Percentiles rank a stretch among this genome's conserved stretches.
Conservation (phyloP, 1,284 basidiomycete species). For the Porogramme epimiltina region DNA sequence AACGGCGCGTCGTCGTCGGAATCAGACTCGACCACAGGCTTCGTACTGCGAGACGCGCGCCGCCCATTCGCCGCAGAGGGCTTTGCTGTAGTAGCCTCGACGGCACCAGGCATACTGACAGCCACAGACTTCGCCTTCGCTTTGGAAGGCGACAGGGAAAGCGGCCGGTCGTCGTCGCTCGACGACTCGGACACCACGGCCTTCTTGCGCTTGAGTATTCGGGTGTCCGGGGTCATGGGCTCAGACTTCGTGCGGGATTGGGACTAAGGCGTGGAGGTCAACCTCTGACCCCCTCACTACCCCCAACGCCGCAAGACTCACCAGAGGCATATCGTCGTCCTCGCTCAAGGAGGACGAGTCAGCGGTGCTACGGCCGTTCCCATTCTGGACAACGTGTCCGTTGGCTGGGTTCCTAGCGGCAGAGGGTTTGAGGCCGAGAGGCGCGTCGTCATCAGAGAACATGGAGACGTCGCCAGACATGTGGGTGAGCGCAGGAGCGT, state of each 20-base stretch:
- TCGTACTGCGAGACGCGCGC: conserved; percentile 28
- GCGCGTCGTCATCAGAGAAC: conserved; percentile 69
- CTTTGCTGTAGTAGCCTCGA: conserved; percentile 36
- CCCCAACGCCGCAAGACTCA: conserved; percentile 37
- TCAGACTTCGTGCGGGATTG: conserved; percentile 49
- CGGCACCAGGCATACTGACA: conserved; percentile 44
- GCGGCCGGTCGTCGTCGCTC: conserved; percentile 72
- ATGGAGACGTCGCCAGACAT: conserved; percentile 52
- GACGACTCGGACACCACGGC: conserved; percentile 50
- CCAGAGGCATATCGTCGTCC: conserved; percentile 72
- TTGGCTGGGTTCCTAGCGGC: conserved; percentile 24
- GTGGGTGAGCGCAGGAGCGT: conserved; percentile 12
- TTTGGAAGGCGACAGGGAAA: conserved; percentile 71
- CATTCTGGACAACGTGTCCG: conserved; percentile 43
- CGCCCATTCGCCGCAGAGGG: conserved; percentile 37
- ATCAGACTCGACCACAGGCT: conserved; percentile 35
- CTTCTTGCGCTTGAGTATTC: conserved; percentile 61
- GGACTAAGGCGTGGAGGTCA: conserved; percentile 36
- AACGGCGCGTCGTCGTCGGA: conserved; percentile 32
- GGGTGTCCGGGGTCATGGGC: conserved; percentile 43
- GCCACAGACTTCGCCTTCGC: conserved; percentile 49
- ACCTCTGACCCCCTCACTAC: conserved; percentile 9
- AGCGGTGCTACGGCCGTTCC: conserved; percentile 43
- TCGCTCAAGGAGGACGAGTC: conserved; percentile 64
- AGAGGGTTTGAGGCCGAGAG: conserved; percentile 48